phyloP scores from a whole-genome alignment of 192 early-diverging fungal genomes.

The Oehlia diaphana region DNA sequence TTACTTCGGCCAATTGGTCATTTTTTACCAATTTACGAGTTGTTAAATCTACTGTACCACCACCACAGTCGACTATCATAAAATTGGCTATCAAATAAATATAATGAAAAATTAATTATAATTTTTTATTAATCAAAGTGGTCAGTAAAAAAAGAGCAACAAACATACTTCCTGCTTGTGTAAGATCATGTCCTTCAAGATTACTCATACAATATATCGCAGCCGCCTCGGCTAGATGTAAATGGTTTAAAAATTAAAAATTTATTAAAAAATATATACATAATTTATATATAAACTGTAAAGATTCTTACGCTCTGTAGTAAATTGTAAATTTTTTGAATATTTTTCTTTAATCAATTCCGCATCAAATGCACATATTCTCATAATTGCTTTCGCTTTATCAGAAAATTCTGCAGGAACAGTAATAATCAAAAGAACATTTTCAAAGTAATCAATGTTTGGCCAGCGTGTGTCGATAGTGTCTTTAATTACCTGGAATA shows the following conservation, averaged over 20 bases:
- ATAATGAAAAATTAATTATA: too few species aligned
- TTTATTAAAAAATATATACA: neutral
- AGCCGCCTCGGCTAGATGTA: too few species aligned
- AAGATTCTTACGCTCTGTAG: neutral
- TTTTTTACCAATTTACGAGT: too few species aligned
- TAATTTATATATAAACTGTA: neutral
- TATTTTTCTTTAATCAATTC: conserved; percentile 41
- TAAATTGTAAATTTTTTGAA: neutral
- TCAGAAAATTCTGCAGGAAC: conserved; percentile 15
- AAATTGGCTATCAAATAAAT: too few species aligned
- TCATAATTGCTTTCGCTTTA: conserved; percentile 50
- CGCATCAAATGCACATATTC: conserved; percentile 49
- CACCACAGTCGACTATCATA: too few species aligned
- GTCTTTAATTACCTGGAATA: neutral
- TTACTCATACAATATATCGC: too few species aligned
- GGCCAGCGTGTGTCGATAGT: neutral
- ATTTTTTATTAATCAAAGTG: too few species aligned
- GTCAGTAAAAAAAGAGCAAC: too few species aligned
- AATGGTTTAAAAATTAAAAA: neutral
- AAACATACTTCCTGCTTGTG: too few species aligned
- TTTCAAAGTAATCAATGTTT: neutral
- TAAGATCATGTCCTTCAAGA: too few species aligned
- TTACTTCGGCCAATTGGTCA: too few species aligned
- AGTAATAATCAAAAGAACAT: neutral
- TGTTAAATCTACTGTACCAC: too few species aligned